Base-by-base conservation (phyloP, 1,284 basidiomycete species). In the Entoloma clypeatum region DNA sequence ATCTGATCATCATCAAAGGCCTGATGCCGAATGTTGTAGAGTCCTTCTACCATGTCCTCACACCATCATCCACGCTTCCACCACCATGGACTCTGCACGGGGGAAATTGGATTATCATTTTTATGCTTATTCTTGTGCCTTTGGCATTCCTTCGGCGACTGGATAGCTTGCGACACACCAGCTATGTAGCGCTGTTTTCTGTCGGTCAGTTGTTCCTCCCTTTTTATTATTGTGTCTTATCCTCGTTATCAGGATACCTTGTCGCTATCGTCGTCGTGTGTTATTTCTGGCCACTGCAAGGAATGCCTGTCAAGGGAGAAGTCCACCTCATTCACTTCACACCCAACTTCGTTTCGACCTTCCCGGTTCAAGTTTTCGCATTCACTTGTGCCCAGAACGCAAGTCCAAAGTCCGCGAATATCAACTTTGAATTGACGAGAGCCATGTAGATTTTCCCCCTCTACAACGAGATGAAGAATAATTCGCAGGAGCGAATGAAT, bases 311-410 rank as follows among this genome's bases (percentile, higher is more conserved):
- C 27, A 73, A 57, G 45, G 91, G 91, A 47, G 78, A 89, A 58
- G 68, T 85, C 11, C 71, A 72, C 48, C 63, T 80, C n/a, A 71
- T 87, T 47, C 75, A 79, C 52, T 79, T 89, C 50, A 86, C 86
- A 5, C 77, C 92, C 6, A 77, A 72, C 43, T 86, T 95, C 55
- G 71, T 97, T 10, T 80, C 86, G 16, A 92, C 79, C 19, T 92
- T 92, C 69, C 95, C 92, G 0, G 91, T 99, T 7, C 93, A 97
- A 63, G 89, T 98, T 2, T 96, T 97, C 64, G 90, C 91, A 7
- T 94, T 85, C 59, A 94, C 92, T 4, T 93, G 92, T 56, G 76
- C 87, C 10, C 90, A 94, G 71, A 94, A 95, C 57, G 91, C 92
- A 60, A 53, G 80, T 42, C 17, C 23, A 5, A 31, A 2, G 22